phyloP scores from a whole-genome alignment of 306 rosid species.

The Vachellia pachyceras region DNA sequence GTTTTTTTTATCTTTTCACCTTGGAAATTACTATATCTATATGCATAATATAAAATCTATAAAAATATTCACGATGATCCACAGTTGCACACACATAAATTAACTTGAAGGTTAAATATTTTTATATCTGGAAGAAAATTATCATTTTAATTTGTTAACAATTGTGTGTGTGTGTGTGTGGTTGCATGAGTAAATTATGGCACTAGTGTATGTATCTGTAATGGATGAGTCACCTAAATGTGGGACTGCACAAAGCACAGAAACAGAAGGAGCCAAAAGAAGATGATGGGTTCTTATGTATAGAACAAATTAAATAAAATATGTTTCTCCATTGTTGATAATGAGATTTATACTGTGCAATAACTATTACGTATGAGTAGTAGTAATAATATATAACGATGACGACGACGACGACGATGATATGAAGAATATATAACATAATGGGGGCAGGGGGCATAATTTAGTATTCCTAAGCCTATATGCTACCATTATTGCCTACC shows the following conservation, averaged over 20 bases:
- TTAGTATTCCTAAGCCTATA: conserved; percentile 46
- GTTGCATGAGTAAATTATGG: too few relatives aligned
- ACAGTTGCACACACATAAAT: neutral
- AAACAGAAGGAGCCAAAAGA: conserved; percentile 49
- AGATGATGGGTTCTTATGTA: conserved; percentile 45
- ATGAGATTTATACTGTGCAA: neutral
- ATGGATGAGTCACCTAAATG: conserved; percentile 21
- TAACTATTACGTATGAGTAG: neutral
- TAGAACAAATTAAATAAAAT: neutral
- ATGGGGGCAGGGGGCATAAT: neutral
- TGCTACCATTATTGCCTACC: conserved; percentile 56
- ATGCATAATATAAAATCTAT: too few relatives aligned
- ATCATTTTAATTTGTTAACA: too few relatives aligned
- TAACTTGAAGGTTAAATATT: neutral
- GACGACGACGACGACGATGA: neutral
- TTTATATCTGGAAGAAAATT: neutral
- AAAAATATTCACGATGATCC: too few relatives aligned
- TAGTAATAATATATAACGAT: neutral
- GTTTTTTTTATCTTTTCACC: too few relatives aligned
- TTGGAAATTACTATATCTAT: too few relatives aligned
- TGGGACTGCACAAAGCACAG: conserved; percentile 81
- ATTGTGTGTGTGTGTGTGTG: too few relatives aligned
- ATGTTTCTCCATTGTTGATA: neutral
- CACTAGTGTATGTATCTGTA: too few relatives aligned
- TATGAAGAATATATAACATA: neutral